Conservation (phyloP, 1,139 yeast species). For the Suhomyces taliae region DNA sequence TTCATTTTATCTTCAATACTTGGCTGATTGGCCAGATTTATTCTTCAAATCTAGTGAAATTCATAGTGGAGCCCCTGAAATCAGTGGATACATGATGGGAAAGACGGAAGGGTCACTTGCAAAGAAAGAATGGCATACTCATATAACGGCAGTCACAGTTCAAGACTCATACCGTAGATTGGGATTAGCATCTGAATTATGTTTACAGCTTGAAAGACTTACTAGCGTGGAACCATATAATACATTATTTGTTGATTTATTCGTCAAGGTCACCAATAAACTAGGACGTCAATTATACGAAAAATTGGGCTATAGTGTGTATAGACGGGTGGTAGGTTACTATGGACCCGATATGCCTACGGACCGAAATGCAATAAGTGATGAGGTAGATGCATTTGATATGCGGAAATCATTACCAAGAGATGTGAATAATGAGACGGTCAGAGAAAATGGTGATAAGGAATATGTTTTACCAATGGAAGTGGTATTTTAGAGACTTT, state of each 20-base stretch:
- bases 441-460: conserved; percentile 58
- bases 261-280: conserved; percentile 81
- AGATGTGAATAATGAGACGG: conserved; percentile 51
- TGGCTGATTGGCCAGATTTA: conserved; percentile 84
- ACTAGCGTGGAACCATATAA: conserved; percentile 67
- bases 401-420: conserved; percentile 69
- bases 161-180: conserved; percentile 79
- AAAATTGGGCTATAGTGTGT: conserved; percentile 81
- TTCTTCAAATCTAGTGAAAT: conserved; percentile 65
- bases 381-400: conserved; percentile 84
- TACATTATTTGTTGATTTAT: conserved; percentile 84
- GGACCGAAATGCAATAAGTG: conserved; percentile 49
- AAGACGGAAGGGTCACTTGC: conserved; percentile 78
- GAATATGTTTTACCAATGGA: conserved; percentile 65
- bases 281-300: conserved; percentile 83
- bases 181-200: conserved; percentile 78
- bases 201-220: conserved; percentile 68
- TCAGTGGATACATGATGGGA: conserved; percentile 90
- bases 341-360: conserved; percentile 58
- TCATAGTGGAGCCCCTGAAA: conserved; percentile 25
- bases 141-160: conserved; percentile 94
- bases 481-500: conserved; percentile 38
- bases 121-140: conserved; percentile 89
- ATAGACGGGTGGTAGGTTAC: conserved; percentile 86
- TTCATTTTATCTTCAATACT: conserved; percentile 80